Evolutionary conservation across 2,329 filamentous ascomycete genomes (phyloP), one percentile per base, ranked within the genome.

Genomic region (Chrysosporium queenslandicum): DNA sequence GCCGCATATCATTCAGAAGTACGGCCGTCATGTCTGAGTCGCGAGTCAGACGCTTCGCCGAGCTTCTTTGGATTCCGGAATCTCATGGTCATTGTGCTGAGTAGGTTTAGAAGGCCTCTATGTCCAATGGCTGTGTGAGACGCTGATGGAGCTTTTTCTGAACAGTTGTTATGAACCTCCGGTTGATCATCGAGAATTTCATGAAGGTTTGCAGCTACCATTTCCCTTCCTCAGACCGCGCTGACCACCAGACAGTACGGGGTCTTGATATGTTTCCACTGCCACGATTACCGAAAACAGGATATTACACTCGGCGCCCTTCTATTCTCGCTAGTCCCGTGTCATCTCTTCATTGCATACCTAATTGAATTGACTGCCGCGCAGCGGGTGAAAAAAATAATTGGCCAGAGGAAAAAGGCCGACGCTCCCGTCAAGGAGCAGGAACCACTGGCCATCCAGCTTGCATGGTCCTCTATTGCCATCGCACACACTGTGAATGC

Each of bases 11-110:
- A 98, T 69, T 82, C 82, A 6, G 67, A 78, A 60, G 70, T 78
- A 34, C 80, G 81, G 54, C 81, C 85, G 6, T 95, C 91, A 21
- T 89, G 86, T 61, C 76, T 97, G 45, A 95, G 88, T 70, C 85
- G 90, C 62, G 92, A 97, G 66, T 80, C 87, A 1, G 71, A 79
- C 42, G 74, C 73, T 9, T 75, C 82, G 1, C 87, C 90, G 20
- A 95, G 87, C 66, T 97, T 96, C 65, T 72, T 95, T 14, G 92
- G 92, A 0, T 97, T 98, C 66, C 78, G 91, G 55, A 98, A 98
- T 66, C 78, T 98, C 57, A 95, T 96, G 87, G 86, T 95, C 36
- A 83, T 97, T 63, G 87, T 96, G 34, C 72, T 95, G 56, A 82
- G 87, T 92, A 77, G 57, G 77, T 42, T 32, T 61, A 39, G 21